A percentile compares a stretch with the other conserved stretches of the same genome.
Evolutionary conservation across 306 rosid species (phyloP).

Genomic region (Albizia julibrissin): DNA sequence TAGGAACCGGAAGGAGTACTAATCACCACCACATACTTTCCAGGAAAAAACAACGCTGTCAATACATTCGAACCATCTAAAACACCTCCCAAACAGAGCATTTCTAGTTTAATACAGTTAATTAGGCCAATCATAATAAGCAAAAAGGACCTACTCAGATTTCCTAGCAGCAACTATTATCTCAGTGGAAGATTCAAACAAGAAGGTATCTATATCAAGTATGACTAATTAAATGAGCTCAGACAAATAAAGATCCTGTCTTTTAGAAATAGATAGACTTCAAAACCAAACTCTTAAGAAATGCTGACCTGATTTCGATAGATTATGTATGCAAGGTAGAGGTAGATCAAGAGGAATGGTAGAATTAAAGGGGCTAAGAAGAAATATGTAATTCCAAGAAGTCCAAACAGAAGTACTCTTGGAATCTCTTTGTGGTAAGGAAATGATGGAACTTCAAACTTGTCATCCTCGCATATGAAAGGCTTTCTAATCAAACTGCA

Average conservation of each 20-base stretch:
- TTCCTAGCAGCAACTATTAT: neutral
- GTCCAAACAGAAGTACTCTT: conserved; percentile 82
- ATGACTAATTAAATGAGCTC: conserved; percentile 12
- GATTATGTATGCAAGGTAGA: conserved; percentile 73
- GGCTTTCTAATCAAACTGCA: conserved; percentile 61
- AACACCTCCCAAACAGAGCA: neutral
- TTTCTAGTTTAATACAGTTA: neutral
- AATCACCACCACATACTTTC: neutral
- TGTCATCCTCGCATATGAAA: conserved; percentile 47
- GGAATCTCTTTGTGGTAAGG: conserved; percentile 75
- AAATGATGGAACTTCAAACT: conserved; percentile 68
- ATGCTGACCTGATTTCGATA: conserved; percentile 81
- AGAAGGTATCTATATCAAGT: neutral
- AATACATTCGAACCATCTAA: neutral
- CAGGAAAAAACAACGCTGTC: neutral
- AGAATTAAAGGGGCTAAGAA: conserved; percentile 92
- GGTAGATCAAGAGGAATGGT: conserved; percentile 84
- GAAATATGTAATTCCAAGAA: conserved; percentile 91
- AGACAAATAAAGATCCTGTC: conserved; percentile 16
- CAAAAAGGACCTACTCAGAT: neutral
- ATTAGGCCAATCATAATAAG: neutral
- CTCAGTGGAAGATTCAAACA: neutral
- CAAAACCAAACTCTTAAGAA: neutral
- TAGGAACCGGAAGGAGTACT: too few relatives aligned
- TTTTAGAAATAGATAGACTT: conserved; percentile 23